These are phyloP conservation scores for Platanthera zijinensis DNA, from an alignment of 106 monocot species.

Conservation along the genomic window DNA sequence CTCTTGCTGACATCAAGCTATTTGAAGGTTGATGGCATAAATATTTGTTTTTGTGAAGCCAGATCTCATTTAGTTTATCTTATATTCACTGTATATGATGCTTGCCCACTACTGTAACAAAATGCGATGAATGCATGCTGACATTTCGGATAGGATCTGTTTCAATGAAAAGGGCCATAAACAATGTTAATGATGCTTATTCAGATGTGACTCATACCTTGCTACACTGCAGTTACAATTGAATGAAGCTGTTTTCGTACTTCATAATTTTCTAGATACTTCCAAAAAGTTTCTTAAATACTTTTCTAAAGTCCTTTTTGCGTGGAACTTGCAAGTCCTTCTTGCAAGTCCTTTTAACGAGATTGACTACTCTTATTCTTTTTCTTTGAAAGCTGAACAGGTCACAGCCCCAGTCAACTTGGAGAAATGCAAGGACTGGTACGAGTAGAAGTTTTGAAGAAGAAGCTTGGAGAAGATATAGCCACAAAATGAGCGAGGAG, in stretches of 20 bases:
- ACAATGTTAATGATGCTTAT: not conserved
- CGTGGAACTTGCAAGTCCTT: not conserved
- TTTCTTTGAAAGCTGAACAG: conserved; percentile 27
- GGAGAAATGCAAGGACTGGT: conserved; percentile 19
- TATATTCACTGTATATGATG: no score
- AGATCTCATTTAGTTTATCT: no score
- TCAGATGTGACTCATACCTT: not conserved
- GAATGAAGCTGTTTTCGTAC: not conserved
- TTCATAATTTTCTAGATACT: not conserved
- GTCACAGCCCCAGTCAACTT: conserved; percentile 35
- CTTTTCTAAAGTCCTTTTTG: not conserved
- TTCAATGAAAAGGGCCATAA: not conserved
- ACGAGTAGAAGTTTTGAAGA: conserved; percentile 41
- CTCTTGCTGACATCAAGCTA: no score
- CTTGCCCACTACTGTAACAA: no score
- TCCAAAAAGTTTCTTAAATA: not conserved
- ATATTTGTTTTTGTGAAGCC: no score
- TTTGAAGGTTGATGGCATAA: no score
- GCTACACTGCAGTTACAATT: not conserved
- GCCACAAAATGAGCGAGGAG: conserved; percentile 61
- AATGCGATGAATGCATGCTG: not conserved
- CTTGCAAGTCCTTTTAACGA: not conserved
- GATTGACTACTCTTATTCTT: not conserved
- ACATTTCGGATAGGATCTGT: not conserved
- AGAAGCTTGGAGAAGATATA: conserved; percentile 80